Conservation (phyloP, 441 rosid species). For the Breynia disticha region DNA sequence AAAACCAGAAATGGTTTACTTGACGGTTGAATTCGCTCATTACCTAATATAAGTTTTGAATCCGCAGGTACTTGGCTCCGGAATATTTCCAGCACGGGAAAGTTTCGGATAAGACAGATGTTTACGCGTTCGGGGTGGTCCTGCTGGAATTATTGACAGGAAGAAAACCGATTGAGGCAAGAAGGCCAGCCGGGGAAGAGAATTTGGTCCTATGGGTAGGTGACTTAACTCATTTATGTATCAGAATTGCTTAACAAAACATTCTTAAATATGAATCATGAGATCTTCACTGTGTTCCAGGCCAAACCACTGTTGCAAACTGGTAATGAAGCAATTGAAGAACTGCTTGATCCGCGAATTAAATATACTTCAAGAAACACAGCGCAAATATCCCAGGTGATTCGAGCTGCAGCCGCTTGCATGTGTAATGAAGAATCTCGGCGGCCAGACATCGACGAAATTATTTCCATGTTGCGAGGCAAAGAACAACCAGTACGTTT, state of each 20-base stretch:
- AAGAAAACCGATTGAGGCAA: constrained; percentile 82
- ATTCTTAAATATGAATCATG: no score
- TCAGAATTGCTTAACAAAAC: no score
- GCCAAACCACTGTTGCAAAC: constrained; percentile 73
- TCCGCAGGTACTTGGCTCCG: constrained; percentile 79
- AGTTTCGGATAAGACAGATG: constrained; percentile 89
- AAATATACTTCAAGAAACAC: constrained; percentile 38
- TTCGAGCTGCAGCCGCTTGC: constrained; percentile 77
- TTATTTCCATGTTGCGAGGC: constrained; percentile 57
- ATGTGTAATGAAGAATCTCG: constrained; percentile 67
- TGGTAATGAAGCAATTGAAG: constrained; percentile 59
- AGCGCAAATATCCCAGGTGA: constrained; percentile 46
- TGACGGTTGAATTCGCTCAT: constrained; percentile 6
- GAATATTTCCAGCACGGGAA: constrained; percentile 98
- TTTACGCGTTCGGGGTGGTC: constrained; percentile 95
- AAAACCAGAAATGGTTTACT: background rate
- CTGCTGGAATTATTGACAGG: constrained; percentile 83
- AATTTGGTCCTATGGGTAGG: constrained; percentile 91
- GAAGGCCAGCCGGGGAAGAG: constrained; percentile 73
- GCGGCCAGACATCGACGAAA: constrained; percentile 59
- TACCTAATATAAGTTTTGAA: constrained; percentile 8
- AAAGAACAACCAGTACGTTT: constrained; percentile 36
- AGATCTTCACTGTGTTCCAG: constrained; percentile 27
- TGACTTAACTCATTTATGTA: constrained; percentile 8
- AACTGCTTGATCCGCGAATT: constrained; percentile 60